A percentile compares a stretch with the other conserved stretches of the same genome.
Conservation (phyloP, 1,139 yeast genomes). For the Blastobotrys elegans region DNA sequence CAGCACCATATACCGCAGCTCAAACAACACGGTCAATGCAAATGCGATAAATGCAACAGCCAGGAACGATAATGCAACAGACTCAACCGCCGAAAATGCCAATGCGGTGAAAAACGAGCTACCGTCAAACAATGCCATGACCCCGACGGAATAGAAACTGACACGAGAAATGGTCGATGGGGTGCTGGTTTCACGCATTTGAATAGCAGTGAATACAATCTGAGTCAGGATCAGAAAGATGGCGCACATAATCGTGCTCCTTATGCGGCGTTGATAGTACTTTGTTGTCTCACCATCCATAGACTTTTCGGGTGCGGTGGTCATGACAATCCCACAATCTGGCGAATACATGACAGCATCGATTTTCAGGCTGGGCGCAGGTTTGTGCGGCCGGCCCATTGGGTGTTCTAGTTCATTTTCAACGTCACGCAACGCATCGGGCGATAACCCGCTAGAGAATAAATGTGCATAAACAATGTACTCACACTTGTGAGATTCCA, state of each 20-base stretch:
- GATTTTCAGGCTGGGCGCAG: constrained; percentile 52
- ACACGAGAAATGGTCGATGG: constrained; percentile 75
- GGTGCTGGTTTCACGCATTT: constrained; percentile 65
- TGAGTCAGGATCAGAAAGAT: constrained; percentile 45
- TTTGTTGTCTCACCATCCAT: constrained; percentile 58
- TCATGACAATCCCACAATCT: constrained; percentile 67
- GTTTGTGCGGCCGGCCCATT: constrained; percentile 64
- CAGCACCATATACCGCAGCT: constrained; percentile 65
- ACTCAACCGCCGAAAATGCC: constrained; percentile 51
- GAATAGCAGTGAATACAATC: constrained; percentile 50
- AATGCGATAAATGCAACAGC: constrained; percentile 68
- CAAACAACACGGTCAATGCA: constrained; percentile 69
- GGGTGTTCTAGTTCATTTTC: constrained; percentile 72
- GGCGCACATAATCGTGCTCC: constrained; percentile 36
- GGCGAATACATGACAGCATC: constrained; percentile 73
- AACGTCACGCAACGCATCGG: constrained; percentile 36
- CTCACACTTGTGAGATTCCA: constrained; percentile 53
- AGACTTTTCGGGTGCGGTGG: constrained; percentile 31
- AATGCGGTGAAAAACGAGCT: constrained; percentile 47
- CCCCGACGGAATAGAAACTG: constrained; percentile 55
- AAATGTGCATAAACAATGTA: constrained; percentile 63
- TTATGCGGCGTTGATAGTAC: constrained; percentile 40
- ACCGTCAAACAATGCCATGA: constrained; percentile 62
- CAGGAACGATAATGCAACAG: constrained; percentile 60
- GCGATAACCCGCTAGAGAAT: constrained; percentile 51